Evolutionary conservation across 176 grass and related monocot genomes (phyloP), one percentile per base, ranked within the genome.

Genomic region (Carex parvula): DNA sequence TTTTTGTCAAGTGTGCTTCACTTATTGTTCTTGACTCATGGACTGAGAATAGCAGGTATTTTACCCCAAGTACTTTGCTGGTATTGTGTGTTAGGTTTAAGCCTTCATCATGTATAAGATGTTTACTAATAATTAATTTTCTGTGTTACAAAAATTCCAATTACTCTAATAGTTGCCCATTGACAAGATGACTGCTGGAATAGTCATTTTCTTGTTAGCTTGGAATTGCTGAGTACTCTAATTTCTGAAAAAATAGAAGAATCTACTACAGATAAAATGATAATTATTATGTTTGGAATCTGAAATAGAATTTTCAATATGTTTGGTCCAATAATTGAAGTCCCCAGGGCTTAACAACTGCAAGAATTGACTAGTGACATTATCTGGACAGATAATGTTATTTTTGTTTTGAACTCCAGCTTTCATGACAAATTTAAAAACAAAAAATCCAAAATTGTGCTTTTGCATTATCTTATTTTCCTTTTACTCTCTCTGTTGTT

Each of bases 1-100:
- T 94, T 66, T 95, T 91, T 37, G 82, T 94, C 77, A 95, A 94
- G 88, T 89, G 91, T 85, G 92, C 92, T 41, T 80, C 95, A 71
- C 89, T 89, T 65, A 91, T 98, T 35, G 88, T 98, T 46, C 86
- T 98, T n/a, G 95, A 98, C 79, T 95, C 95, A 56, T 98, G 95
- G 95, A 90, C 84, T 75, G 92, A 91, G 78, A 93, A 65, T 84
- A 98, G 82, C 89, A 94, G 95, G 95, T 98, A 91, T 3, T 62
- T 29, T 29, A 61, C 30, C 80, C 60, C 16, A 55, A 55, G 12
- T 55, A 54, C 48, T 32, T 54, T 17, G 10, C 14, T 56, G 46
- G 21, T 76, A 55, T 77, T 32, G n/a, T 48, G n/a, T 50, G 8
- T 73, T 50, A 73, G 20, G 10, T 2, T 76, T 56, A 77, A 32